A percentile compares a stretch with the other conserved stretches of the same genome.
phyloP scores from a whole-genome alignment of 1,139 yeast species.

The Kluyveromyces sp. region DNA sequence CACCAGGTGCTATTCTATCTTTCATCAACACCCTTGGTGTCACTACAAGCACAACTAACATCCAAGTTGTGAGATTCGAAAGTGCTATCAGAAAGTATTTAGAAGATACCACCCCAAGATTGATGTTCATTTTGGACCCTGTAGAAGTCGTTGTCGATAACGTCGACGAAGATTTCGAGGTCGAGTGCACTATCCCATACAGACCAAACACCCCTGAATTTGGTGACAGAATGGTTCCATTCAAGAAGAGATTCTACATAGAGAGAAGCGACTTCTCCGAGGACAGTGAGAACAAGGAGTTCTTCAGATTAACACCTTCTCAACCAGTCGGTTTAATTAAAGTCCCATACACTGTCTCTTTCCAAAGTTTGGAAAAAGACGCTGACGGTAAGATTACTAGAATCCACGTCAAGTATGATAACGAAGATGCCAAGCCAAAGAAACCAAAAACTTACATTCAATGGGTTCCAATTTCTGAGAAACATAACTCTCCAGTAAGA shows the following conservation, averaged over 20 bases:
- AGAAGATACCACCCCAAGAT: slow-evolving; percentile 88
- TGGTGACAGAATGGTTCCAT: slow-evolving; percentile 72
- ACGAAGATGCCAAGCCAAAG: slow-evolving; percentile 45
- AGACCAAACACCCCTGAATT: slow-evolving; percentile 72
- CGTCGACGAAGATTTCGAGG: slow-evolving; percentile 65
- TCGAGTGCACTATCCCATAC: slow-evolving; percentile 71
- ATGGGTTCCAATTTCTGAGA: slow-evolving; percentile 78
- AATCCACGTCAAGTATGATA: slow-evolving; percentile 76
- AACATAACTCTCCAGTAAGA: slow-evolving; percentile 51
- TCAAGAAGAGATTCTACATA: slow-evolving; percentile 70
- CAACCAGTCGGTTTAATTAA: slow-evolving; percentile 95
- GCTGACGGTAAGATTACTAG: slow-evolving; percentile 53
- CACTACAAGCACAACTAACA: slow-evolving; percentile 85
- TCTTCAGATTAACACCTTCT: slow-evolving; percentile 81
- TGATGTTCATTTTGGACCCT: slow-evolving; percentile 90
- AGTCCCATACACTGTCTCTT: slow-evolving; percentile 78
- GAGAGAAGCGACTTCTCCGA: slow-evolving; percentile 84
- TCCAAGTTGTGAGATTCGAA: slow-evolving; percentile 85
- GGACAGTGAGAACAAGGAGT: slow-evolving; percentile 46
- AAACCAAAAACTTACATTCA: slow-evolving; percentile 94
- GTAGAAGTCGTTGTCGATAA: slow-evolving; percentile 77
- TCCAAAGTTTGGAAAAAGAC: slow-evolving; percentile 54
- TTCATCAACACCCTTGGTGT: slow-evolving; percentile 95
- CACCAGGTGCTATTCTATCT: slow-evolving; percentile 95
- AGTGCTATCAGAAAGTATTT: slow-evolving; percentile 78